A percentile compares a stretch with the other conserved stretches of the same genome.
Evolutionary conservation across 1,284 basidiomycete species (phyloP).

Genomic region (Ceratobasidium sp.): DNA sequence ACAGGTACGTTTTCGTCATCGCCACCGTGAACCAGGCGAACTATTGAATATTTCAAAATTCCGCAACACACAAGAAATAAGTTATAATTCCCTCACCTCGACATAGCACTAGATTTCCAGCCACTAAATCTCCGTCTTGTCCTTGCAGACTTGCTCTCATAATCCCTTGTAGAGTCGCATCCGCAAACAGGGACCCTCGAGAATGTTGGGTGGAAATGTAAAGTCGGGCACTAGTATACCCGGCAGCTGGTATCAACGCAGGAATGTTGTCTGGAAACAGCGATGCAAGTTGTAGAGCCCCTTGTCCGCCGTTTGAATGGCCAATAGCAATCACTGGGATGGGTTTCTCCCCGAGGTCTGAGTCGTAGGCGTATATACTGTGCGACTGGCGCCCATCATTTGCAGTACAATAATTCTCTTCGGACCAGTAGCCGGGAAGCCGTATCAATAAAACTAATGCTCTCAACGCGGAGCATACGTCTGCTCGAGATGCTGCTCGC

Average conservation of each 20-base stretch:
- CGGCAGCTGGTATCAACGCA: constrained; percentile 38
- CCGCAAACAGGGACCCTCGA: constrained; percentile 37
- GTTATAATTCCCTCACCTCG: not conserved
- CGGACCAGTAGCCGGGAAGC: constrained; percentile 38
- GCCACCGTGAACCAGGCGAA: constrained; percentile 40
- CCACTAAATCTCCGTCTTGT: constrained; percentile 40
- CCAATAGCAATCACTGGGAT: constrained; percentile 71
- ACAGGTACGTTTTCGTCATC: constrained; percentile 41
- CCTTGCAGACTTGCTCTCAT: constrained; percentile 37
- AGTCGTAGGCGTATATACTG: constrained; percentile 33
- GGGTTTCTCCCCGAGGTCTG: constrained; percentile 41
- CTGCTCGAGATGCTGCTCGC: constrained; percentile 75
- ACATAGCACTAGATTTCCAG: constrained; percentile 37
- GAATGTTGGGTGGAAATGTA: constrained; percentile 37
- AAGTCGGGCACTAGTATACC: constrained; percentile 38
- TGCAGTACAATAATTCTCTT: constrained; percentile 24
- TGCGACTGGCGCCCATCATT: too few relatives aligned
- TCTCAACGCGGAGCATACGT: constrained; percentile 65
- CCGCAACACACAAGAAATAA: not conserved
- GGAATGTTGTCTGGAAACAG: constrained; percentile 67
- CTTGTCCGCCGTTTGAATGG: constrained; percentile 94
- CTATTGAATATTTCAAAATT: not conserved
- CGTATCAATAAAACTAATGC: constrained; percentile 47
- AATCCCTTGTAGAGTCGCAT: constrained; percentile 36
- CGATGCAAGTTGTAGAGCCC: constrained; percentile 78